Base-by-base conservation (phyloP, 2,329 filamentous ascomycete species). In the Emmonsiellopsis sp. region DNA sequence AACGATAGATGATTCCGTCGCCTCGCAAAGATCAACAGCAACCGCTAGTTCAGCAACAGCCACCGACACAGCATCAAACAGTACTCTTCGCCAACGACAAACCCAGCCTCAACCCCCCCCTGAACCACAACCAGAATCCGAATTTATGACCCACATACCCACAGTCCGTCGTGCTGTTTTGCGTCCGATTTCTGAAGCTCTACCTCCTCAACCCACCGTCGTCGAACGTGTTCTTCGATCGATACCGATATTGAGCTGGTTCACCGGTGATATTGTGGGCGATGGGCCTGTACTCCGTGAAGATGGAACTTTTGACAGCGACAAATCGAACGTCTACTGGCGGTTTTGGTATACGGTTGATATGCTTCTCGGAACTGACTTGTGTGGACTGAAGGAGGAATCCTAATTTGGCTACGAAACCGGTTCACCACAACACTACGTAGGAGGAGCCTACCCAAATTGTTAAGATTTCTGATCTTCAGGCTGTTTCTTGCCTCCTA, bases 201-300 rank as follows among this genome's bases (percentile, higher is more conserved):
- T 89, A 32, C 78, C 85, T 11, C 86, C 85, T 2, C 83, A 86
- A 60, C 81, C 82, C 48, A 84, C 83, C 2, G 76, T 82, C 53
- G 72, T 78, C 37, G 83, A 87, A 68, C 78, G 82, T 50, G 65
- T 87, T 17, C 69, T 87, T 52, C 78, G 79, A 58, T 80, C 78
- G 52, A 80, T 89, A 42, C 86, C 86, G 2, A 77, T 89, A 56
- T 71, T 89, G 56, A 80, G 79, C 61, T 89, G 85, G 82, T 85
- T 90, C 64, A 83, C 82, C 45, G 83, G 69, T 32, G 72, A 73
- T 52, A 72, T 75, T 40, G 73, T 75, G 14, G 73, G 72, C 7
- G 72, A 74, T 53, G 73, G 73, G 2, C 72, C 73, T 7, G 64
- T 70, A 55, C 58, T 75, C 17, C 66, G 66, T 33, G 73, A 75